A percentile compares a stretch with the other conserved stretches of the same genome.
Conservation (phyloP, 208 protist species). For the Phytomonas francai region DNA sequence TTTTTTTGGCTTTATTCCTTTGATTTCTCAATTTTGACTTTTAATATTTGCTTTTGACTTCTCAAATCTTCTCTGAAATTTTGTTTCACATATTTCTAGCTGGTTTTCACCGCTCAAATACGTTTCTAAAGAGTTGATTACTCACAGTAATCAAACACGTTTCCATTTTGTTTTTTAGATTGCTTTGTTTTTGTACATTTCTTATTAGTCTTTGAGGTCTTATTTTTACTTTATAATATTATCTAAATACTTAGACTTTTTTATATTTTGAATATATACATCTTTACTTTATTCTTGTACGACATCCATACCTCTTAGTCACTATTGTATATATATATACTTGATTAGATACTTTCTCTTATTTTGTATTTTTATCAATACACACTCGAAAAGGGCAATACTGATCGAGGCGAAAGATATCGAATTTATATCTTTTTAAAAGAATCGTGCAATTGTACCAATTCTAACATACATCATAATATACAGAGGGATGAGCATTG, state of each 20-base stretch:
- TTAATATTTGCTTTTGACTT: conserved; percentile 1
- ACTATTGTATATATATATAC: not conserved
- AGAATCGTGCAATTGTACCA: not conserved
- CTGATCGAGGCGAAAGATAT: not conserved
- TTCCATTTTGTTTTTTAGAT: conserved; percentile 2
- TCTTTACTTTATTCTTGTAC: not conserved
- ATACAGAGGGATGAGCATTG: not conserved
- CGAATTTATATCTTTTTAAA: not conserved
- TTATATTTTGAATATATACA: conserved; percentile 8
- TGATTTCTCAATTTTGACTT: conserved; percentile 1
- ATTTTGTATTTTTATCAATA: not conserved
- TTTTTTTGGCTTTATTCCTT: conserved; percentile 5
- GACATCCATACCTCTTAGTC: not conserved
- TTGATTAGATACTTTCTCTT: not conserved
- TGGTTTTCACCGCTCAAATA: not conserved
- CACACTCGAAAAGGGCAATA: not conserved
- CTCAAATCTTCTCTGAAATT: conserved; percentile 14
- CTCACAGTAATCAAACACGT: not conserved
- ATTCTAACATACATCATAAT: not conserved
- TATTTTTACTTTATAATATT: conserved; percentile 9
- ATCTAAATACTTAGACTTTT: conserved; percentile 3
- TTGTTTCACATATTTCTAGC: not conserved
- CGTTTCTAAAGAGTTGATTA: not conserved
- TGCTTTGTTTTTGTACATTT: conserved; percentile 7
- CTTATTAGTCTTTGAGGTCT: conserved; percentile 4